Base-by-base conservation (phyloP, 2,329 filamentous ascomycete genomes). In the Fusarium sp. region DNA sequence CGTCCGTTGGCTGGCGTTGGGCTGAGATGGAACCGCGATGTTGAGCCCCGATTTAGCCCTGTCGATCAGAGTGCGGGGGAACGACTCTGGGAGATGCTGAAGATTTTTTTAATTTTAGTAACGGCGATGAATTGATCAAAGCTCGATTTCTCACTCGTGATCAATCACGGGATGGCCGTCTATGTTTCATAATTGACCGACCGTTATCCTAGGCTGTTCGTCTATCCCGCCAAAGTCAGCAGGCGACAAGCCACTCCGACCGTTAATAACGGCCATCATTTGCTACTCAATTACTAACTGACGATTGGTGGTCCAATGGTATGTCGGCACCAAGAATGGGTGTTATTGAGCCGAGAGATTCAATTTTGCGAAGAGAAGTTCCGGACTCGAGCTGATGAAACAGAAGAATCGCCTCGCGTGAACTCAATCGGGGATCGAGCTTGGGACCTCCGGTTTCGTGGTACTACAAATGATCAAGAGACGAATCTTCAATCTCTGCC, bases 401-500 rank as follows among this genome's bases (percentile, higher is more conserved):
- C 15, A 18, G 27, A 18, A 18, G 3, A n/a, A 6, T 11, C 2
- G 19, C 15, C 9, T 14, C 4, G 8, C 5, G 4, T 7, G 0
- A 9, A 21, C 6, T 27, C 6, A 45, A 21, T 27, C 10, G 5
- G 14, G 42, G 5, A 27, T 15, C 42, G 12, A 45, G 42, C 27
- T 18, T 14, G 16, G 31, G 27, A n/a, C 15, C 5, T 12, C 29
- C 7, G 5, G 27, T n/a, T 31, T n/a, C 4, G 7, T n/a, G 7
- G 31, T 31, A 5, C 10, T 6, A n/a, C 15, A 12, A 15, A n/a
- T 4, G 7, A 7, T 12, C 7, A 9, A 7, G 10, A 14, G 3
- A n/a, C 7, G 0, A 12, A 3, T 10, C 2, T 31, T 29, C n/a
- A 19, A 7, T 19, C 27, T 7, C 3, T 46, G 4, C 9, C 9